Percentiles rank a stretch among this genome's conserved stretches.
Conservation (phyloP, 202 grass and related monocot genomes). For the Tripidium arundinaceum region DNA sequence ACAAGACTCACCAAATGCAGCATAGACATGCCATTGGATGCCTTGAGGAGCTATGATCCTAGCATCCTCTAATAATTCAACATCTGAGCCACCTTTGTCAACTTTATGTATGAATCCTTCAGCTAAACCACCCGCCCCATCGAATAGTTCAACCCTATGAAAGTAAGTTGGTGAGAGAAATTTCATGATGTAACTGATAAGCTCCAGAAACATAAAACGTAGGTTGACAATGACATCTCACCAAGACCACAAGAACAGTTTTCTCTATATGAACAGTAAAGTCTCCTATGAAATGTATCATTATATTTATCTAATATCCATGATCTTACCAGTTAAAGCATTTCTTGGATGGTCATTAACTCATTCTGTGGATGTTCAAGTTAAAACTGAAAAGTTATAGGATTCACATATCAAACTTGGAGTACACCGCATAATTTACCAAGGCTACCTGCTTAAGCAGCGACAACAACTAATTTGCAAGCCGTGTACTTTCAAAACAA, state of each 20-base stretch:
- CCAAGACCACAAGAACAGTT: not conserved
- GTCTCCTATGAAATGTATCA: not conserved
- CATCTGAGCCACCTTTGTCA: slow-evolving; percentile 57
- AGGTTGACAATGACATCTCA: not conserved
- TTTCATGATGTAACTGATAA: slow-evolving; percentile 6
- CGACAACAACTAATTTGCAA: not conserved
- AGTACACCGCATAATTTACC: not conserved
- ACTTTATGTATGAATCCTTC: slow-evolving; percentile 82
- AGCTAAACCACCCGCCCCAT: slow-evolving; percentile 66
- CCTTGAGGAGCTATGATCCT: slow-evolving; percentile 56
- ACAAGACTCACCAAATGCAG: slow-evolving; percentile 70
- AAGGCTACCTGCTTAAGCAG: not conserved
- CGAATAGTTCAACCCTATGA: slow-evolving; percentile 79
- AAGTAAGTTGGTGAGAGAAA: not conserved
- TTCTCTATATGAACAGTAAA: not conserved
- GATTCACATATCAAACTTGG: not conserved
- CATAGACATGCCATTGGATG: slow-evolving; percentile 83
- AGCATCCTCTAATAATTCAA: slow-evolving; percentile 64
- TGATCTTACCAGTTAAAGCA: not conserved
- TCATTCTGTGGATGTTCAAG: not conserved
- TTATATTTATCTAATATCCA: not conserved
- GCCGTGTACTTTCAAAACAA: not conserved
- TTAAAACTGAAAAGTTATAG: not conserved
- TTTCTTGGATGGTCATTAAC: not conserved
- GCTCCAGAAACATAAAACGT: not conserved